Percentiles rank a stretch among this genome's conserved stretches.
These are phyloP conservation scores for Saccharomycopsis sp. DNA, from an alignment of 805 yeast species.

Conservation along the genomic window DNA sequence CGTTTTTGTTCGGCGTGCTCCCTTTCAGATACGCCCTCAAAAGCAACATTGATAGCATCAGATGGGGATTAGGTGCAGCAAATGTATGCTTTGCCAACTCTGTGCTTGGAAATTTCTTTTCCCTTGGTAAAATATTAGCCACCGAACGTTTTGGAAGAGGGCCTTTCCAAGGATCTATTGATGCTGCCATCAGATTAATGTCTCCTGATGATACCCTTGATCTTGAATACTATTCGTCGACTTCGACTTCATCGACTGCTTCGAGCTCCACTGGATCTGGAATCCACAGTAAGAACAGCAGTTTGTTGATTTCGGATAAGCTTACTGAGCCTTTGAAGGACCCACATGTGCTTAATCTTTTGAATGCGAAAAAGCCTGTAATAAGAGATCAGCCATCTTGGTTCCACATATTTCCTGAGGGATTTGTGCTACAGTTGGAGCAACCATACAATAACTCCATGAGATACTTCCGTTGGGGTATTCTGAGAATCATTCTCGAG, in stretches of 20 bases:
- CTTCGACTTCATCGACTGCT: neutral
- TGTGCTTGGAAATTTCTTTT: constrained; percentile 54
- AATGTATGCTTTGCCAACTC: constrained; percentile 74
- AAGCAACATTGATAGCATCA: constrained; percentile 52
- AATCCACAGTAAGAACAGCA: neutral
- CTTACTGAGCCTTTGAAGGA: neutral
- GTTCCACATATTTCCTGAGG: constrained; percentile 95
- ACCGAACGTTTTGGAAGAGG: constrained; percentile 88
- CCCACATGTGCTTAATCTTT: constrained; percentile 20
- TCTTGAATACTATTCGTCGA: constrained; percentile 35
- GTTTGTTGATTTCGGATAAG: neutral
- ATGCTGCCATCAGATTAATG: constrained; percentile 74
- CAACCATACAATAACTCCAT: constrained; percentile 79
- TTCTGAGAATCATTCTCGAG: constrained; percentile 76
- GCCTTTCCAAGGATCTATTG: constrained; percentile 85
- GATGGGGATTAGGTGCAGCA: constrained; percentile 95
- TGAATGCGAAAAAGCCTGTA: constrained; percentile 36
- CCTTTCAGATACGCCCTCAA: constrained; percentile 55
- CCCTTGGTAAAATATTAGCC: constrained; percentile 81
- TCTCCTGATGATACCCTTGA: constrained; percentile 64
- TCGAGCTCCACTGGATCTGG: neutral
- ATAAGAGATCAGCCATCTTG: constrained; percentile 65
- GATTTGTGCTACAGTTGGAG: constrained; percentile 78
- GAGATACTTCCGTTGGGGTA: constrained; percentile 96
- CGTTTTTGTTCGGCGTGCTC: constrained; percentile 78